Conservation (phyloP, 2,329 filamentous ascomycete genomes). For the Neophaeococcomyces mojaviensis region DNA sequence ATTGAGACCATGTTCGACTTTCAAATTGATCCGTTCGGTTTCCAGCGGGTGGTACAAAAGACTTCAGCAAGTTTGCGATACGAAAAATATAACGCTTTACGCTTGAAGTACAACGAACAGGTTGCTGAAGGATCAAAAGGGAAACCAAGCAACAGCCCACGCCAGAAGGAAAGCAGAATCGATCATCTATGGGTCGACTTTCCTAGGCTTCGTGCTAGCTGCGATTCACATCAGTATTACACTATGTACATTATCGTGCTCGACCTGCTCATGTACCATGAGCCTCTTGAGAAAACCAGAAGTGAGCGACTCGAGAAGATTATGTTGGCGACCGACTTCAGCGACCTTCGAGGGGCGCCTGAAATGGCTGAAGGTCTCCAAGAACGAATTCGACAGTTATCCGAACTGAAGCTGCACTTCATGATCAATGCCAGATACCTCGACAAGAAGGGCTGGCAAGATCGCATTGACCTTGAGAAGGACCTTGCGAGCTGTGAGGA, state of each 20-base stretch:
- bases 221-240: slow-evolving; percentile 96
- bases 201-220: slow-evolving; percentile 85
- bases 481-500: slow-evolving; percentile 87
- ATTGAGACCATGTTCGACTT: slow-evolving; percentile 99
- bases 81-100: slow-evolving; percentile 96
- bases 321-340: slow-evolving; percentile 97
- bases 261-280: slow-evolving; percentile 90
- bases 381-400: slow-evolving; percentile 82
- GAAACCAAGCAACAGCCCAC: slow-evolving; percentile 34
- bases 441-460: slow-evolving; percentile 84
- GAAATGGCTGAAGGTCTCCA: slow-evolving; percentile 89
- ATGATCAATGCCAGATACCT: slow-evolving; percentile 82
- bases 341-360: slow-evolving; percentile 85
- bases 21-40: slow-evolving; percentile 87
- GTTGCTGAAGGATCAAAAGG: slow-evolving; percentile 52
- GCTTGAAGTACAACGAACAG: slow-evolving; percentile 94
- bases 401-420: slow-evolving; percentile 95
- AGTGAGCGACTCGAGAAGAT: slow-evolving; percentile 95
- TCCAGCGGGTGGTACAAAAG: slow-evolving; percentile 92
- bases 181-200: slow-evolving; percentile 97
- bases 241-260: slow-evolving; percentile 97
- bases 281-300: slow-evolving; percentile 94
- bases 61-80: slow-evolving; percentile 91
- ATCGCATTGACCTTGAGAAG: slow-evolving; percentile 78
- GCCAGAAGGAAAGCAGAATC: slow-evolving; percentile 64